A percentile compares a stretch with the other conserved stretches of the same genome.
phyloP scores from a whole-genome alignment of 495 filamentous ascomycete species.

The Tuber borchii region DNA sequence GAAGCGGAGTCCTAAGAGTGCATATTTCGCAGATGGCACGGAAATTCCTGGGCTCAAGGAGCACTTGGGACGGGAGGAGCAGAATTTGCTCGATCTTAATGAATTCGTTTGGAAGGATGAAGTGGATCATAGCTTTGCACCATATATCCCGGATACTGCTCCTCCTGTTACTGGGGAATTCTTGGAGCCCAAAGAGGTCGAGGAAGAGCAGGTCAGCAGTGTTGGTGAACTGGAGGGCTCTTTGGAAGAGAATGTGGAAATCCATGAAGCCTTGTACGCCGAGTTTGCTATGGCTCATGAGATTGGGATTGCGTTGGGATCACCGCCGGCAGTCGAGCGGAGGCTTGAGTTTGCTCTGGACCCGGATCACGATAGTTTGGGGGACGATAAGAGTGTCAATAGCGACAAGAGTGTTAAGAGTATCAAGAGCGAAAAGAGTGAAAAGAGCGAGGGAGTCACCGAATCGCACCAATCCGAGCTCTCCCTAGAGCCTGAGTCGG shows the following conservation, averaged over 20 bases:
- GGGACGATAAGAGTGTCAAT: neutral
- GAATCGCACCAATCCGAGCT: neutral
- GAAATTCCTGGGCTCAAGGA: constrained; percentile 11
- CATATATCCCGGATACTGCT: neutral
- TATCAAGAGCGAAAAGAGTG: neutral
- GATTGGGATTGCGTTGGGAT: constrained; percentile 3
- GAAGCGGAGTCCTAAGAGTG: constrained; percentile 31
- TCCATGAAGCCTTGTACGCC: neutral
- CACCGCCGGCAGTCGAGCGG: neutral
- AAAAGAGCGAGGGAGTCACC: neutral
- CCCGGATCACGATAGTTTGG: neutral
- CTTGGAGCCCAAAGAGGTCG: neutral
- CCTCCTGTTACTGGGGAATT: neutral
- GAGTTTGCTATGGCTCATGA: neutral
- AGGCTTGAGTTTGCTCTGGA: constrained; percentile 1
- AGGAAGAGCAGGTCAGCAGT: neutral
- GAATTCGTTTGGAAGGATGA: constrained; percentile 2
- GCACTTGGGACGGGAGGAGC: constrained; percentile 1
- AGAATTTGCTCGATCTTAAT: neutral
- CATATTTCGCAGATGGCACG: constrained; percentile 28
- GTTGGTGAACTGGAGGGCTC: neutral
- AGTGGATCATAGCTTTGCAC: neutral
- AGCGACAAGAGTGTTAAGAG: neutral
- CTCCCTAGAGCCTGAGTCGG: neutral
- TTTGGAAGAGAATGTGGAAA: neutral